Conservation (phyloP, 2,329 filamentous ascomycete species). For the Trichoderma atroviride region DNA sequence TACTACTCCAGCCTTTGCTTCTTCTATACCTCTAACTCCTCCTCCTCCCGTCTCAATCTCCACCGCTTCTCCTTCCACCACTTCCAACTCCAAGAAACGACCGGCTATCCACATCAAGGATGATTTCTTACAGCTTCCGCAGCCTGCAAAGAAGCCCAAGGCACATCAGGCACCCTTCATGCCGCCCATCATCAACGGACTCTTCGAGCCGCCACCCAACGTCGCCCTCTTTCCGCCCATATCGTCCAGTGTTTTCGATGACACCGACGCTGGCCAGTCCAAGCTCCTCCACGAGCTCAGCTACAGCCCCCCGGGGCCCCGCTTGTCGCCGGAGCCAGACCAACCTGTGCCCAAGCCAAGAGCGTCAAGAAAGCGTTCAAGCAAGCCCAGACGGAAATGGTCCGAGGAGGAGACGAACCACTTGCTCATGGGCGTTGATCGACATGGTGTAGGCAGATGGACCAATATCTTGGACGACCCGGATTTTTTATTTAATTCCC, state of each 20-base stretch:
- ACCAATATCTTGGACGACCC: conserved; percentile 64
- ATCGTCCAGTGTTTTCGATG: conserved; percentile 57
- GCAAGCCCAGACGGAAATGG: conserved; percentile 64
- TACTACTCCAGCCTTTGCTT: not conserved
- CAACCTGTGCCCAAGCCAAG: conserved; percentile 39
- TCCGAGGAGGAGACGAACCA: conserved; percentile 66
- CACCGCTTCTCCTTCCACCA: not conserved
- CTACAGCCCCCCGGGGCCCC: conserved; percentile 34
- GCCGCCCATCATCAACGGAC: conserved; percentile 67
- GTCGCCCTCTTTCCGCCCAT: conserved; percentile 67
- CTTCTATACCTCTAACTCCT: not conserved
- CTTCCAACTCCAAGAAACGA: conserved; percentile 56
- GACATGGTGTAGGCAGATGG: conserved; percentile 67
- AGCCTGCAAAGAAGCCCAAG: conserved; percentile 67
- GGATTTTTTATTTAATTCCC: conserved; percentile 62
- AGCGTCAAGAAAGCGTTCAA: conserved; percentile 53
- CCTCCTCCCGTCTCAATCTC: not conserved
- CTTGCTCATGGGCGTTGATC: conserved; percentile 61
- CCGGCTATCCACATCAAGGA: conserved; percentile 55
- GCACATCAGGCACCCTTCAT: conserved; percentile 58
- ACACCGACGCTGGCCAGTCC: conserved; percentile 47
- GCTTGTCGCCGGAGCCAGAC: conserved; percentile 38
- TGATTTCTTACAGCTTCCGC: conserved; percentile 65
- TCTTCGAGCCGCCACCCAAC: conserved; percentile 63
- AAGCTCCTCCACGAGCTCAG: conserved; percentile 48